Evolutionary conservation across 1,284 basidiomycete species (phyloP), one percentile per base, ranked within the genome.

Genomic region (Puccinia horiana): DNA sequence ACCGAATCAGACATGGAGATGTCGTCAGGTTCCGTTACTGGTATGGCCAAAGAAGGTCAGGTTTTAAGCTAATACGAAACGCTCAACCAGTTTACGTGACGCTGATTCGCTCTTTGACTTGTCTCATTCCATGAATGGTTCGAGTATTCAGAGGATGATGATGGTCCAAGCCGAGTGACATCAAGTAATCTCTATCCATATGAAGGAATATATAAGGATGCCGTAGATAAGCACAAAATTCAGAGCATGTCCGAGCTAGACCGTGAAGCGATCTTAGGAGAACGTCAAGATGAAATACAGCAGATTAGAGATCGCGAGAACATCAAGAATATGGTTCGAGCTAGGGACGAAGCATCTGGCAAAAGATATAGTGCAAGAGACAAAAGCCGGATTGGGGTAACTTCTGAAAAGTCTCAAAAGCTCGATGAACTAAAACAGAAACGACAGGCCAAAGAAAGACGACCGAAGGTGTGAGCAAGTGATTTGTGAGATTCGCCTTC

Each of bases 1-100:
- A 52, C 67, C 20, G 78, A 81, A 81, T 81, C 78, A 61, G 78
- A 81, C 58, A 81, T 81, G 78, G 78, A 81, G 58, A 81, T 81
- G 78, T 81, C 78, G 37, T 81, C 78, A 61, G 78, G 69, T 20
- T 81, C 78, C 5, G 78, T 73, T 29, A 69, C 49, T 63, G 78
- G 37, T 26, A 42, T 70, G 18, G 61, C 65, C 16, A 70, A 67
- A 35, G 61, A 79, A 8, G 77, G 77, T 79, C 9, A 12, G 77
- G 32, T 54, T 32, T 69, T 16, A 37, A 56, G n/a, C 47, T 9
- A 32, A 54, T 40, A 44, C 44, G 16, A 5, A 63, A 20, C 42
- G 23, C 37, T 35, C 61, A 35, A 69, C 32, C 23, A 20, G 35
- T 26, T 29, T 2, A 35, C 29, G 20, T 77, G 4, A 42, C 47